These are phyloP conservation scores for Geotrichum europaeum DNA, from an alignment of 1,139 yeast genomes.

Conservation along the genomic window DNA sequence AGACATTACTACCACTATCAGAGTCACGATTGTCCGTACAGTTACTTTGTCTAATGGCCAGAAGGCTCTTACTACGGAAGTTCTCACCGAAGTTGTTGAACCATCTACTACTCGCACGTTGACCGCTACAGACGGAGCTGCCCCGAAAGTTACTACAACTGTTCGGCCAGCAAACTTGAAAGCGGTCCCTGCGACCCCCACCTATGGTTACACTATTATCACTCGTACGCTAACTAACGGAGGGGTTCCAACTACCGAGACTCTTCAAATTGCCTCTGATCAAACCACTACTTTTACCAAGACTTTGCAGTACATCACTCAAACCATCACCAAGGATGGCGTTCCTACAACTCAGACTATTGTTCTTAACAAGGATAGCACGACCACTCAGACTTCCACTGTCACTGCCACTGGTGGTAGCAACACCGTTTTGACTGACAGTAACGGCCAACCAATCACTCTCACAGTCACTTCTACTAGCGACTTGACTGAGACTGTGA, in stretches of 20 bases:
- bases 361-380: neutral
- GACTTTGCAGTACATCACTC: neutral
- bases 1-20: slow-evolving; percentile 6
- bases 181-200: neutral
- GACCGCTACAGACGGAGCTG: neutral
- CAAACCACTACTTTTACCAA: slow-evolving; percentile 4
- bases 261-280: neutral
- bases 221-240: neutral
- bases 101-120: slow-evolving; percentile 6
- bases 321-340: slow-evolving; percentile 1
- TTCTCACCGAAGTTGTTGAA: slow-evolving; percentile 7
- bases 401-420: neutral
- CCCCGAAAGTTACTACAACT: neutral
- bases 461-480: slow-evolving; percentile 6
- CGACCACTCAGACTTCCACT: neutral
- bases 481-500: neutral
- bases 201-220: neutral
- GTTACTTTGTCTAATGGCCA: slow-evolving; percentile 12
- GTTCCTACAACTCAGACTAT: neutral
- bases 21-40: slow-evolving; percentile 1
- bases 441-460: neutral
- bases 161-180: neutral
- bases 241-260: neutral
- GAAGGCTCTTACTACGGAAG: neutral
- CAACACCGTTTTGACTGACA: neutral